Conservation (phyloP, 2,329 filamentous ascomycete genomes). For the Sporothrix dimorphospora region DNA sequence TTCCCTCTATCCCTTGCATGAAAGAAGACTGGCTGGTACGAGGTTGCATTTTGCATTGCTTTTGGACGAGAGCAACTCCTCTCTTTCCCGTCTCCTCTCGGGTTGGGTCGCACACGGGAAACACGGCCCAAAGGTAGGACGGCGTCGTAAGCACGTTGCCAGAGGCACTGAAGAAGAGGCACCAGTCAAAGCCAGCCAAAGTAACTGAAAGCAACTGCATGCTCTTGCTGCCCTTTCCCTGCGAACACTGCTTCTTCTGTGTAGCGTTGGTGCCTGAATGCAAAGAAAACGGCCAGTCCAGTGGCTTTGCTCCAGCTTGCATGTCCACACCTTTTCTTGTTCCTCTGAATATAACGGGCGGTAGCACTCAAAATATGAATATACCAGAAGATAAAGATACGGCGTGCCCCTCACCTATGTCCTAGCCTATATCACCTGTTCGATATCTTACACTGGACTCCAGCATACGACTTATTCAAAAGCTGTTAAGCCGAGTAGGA, state of each 20-base stretch:
- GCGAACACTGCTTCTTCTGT: constrained; percentile 15
- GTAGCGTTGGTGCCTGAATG: constrained; percentile 20
- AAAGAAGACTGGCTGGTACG: constrained; percentile 6
- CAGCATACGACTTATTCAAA: too few species aligned
- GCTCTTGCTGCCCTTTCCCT: neutral
- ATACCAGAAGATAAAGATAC: too few species aligned
- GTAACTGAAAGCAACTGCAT: constrained; percentile 7
- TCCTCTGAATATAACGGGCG: too few species aligned
- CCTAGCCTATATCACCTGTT: too few species aligned
- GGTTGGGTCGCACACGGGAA: constrained; percentile 14
- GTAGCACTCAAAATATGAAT: too few species aligned
- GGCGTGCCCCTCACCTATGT: too few species aligned
- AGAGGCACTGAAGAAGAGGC: too few species aligned
- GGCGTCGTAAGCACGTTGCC: neutral
- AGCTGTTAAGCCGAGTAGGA: too few species aligned
- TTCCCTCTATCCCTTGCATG: neutral
- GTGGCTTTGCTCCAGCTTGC: too few species aligned
- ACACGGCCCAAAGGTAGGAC: neutral
- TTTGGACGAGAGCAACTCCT: neutral
- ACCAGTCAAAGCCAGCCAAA: neutral
- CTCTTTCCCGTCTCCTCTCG: neutral
- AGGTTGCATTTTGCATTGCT: neutral
- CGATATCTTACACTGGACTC: too few species aligned
- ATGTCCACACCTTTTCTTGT: too few species aligned
- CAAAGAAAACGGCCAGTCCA: too few species aligned